Percentiles rank a stretch among this genome's conserved stretches.
These are phyloP conservation scores for Saitozyma podzolica DNA, from an alignment of 768 basidiomycete species.

Conservation along the genomic window DNA sequence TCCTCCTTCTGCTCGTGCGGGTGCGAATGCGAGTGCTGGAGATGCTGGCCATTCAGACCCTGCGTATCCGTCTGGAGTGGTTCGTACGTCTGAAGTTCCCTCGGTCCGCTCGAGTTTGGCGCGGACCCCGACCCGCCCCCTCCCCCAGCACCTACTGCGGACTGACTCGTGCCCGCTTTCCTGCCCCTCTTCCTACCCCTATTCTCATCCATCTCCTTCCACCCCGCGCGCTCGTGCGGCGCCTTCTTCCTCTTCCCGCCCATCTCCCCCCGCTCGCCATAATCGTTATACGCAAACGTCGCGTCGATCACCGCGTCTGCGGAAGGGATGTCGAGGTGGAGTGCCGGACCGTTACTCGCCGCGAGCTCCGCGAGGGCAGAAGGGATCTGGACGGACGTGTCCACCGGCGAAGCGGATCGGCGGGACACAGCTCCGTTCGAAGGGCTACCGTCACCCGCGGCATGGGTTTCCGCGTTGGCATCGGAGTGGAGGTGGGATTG, in stretches of 20 bases:
- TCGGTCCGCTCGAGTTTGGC: too few relatives aligned
- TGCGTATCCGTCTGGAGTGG: too few relatives aligned
- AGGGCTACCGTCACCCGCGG: too few relatives aligned
- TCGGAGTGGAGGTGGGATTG: too few relatives aligned
- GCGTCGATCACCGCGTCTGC: neutral
- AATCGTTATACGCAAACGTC: neutral
- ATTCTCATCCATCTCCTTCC: conserved; percentile 40
- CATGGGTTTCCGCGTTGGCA: too few relatives aligned
- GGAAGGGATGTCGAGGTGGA: neutral
- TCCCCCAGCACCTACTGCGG: too few relatives aligned
- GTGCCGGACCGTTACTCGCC: neutral
- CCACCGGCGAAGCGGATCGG: neutral
- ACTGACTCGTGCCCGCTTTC: neutral
- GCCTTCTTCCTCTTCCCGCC: conserved; percentile 43
- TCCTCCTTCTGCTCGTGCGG: too few relatives aligned
- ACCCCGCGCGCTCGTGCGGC: conserved; percentile 39
- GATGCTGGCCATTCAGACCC: too few relatives aligned
- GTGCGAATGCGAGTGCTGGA: too few relatives aligned
- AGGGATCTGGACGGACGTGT: neutral
- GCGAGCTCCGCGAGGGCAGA: neutral
- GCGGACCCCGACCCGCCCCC: too few relatives aligned
- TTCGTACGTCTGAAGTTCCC: too few relatives aligned
- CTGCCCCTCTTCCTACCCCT: conserved; percentile 7
- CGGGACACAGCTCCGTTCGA: neutral
- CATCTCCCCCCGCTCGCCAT: conserved; percentile 34